Conservation (phyloP, 345 rosid species). For the Arabidopsis arenosa region DNA sequence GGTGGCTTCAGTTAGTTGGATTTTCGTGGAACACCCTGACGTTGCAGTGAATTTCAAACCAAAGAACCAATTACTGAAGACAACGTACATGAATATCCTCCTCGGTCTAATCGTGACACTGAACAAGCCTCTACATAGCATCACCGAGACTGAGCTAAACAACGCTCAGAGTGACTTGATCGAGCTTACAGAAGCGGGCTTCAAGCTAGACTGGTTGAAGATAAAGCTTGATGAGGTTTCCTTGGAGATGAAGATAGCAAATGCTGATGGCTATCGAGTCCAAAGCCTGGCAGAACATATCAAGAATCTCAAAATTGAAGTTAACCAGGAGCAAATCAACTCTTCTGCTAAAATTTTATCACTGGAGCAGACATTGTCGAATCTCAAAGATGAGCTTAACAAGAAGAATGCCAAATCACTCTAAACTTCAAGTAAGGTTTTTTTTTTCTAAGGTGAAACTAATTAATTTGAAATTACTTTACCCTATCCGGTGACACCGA, state of each 20-base stretch:
- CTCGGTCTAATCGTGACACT: conserved; percentile 12
- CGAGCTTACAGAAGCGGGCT: conserved; percentile 17
- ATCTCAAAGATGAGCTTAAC: conserved; percentile 2
- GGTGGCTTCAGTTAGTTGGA: conserved; percentile 2
- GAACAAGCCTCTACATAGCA: conserved; percentile 3
- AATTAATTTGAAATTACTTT: neutral
- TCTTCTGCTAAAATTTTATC: neutral
- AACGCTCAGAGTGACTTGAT: conserved; percentile 9
- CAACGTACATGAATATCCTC: conserved; percentile 9
- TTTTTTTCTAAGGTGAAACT: neutral
- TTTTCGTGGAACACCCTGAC: conserved; percentile 3
- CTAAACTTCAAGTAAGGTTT: neutral
- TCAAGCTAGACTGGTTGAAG: conserved; percentile 21
- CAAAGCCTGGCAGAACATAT: neutral
- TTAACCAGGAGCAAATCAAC: conserved; percentile 6
- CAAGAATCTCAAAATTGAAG: neutral
- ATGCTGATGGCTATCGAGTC: neutral
- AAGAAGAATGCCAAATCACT: conserved; percentile 2
- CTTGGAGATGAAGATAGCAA: neutral
- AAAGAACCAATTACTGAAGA: neutral
- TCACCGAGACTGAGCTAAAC: conserved; percentile 1
- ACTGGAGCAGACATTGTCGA: conserved; percentile 5
- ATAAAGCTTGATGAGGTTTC: conserved; percentile 14
- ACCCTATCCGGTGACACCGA: neutral
- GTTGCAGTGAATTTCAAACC: conserved; percentile 4